phyloP scores from a whole-genome alignment of 2,329 filamentous ascomycete species.

The Calonectria henricotiae region DNA sequence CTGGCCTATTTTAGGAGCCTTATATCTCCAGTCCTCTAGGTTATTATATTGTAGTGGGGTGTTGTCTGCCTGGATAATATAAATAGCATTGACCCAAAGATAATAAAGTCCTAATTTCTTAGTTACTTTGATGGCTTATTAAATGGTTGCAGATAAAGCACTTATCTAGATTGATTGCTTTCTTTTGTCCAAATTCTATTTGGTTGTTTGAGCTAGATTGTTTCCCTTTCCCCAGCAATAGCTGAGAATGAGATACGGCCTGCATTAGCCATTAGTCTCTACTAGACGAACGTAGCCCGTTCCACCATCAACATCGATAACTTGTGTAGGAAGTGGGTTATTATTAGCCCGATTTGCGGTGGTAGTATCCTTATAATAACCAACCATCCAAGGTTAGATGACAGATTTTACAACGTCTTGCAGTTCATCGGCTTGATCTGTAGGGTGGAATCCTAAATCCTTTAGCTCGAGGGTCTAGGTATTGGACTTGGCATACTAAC shows the following conservation, averaged over 20 bases:
- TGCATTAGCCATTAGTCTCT: background rate
- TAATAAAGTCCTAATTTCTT: background rate
- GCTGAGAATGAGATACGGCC: background rate
- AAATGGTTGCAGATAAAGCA: background rate
- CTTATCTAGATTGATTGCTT: background rate
- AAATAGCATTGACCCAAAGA: background rate
- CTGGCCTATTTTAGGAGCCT: background rate
- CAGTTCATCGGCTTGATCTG: background rate
- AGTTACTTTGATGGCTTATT: background rate
- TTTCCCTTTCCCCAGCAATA: conserved; percentile 7
- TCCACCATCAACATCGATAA: background rate
- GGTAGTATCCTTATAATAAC: background rate
- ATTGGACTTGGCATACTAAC: background rate
- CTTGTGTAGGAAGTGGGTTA: background rate
- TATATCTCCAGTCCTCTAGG: background rate
- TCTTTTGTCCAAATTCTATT: background rate
- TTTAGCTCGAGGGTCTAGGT: background rate
- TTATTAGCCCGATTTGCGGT: background rate
- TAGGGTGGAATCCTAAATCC: background rate
- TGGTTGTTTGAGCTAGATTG: background rate
- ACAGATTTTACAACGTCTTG: background rate
- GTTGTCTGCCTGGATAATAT: background rate
- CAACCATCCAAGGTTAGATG: background rate
- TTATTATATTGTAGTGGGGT: background rate
- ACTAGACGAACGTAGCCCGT: background rate